Base-by-base conservation (phyloP, 176 grass and related monocot genomes). In the Coix lacrymajobi region DNA sequence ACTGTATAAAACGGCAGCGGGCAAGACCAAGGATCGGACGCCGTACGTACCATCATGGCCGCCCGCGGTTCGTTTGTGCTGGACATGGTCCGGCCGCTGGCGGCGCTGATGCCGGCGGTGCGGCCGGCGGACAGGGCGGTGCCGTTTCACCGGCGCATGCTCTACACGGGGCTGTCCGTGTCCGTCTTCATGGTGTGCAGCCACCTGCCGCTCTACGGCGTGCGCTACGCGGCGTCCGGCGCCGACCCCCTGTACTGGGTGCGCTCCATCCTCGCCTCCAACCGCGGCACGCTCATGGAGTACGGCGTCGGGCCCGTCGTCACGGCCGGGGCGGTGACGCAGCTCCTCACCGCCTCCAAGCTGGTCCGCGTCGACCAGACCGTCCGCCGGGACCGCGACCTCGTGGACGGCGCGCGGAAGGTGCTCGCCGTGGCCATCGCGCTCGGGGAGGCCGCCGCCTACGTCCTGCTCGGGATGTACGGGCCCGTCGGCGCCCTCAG, bases 201-300 rank as follows among this genome's bases (percentile, higher is more conserved):
- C 74, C 32, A 77, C 51, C 22, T 77, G 20, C 74, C 74, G 32
- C 74, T 77, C 32, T 77, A 77, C 20, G 52, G 74, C 32, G 46
- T 77, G 6, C 49, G 32, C 74, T 77, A 74, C 71, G 25, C 51
- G 11, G 51, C 49, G 32, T 14, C 73, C 52, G 74, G 74, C 20
- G 10, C 33, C 22, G 74, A 77, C 32, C 74, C 73, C 20, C 1
- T 77, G 33, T 39, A 40, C 76, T 62, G 25, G 57, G 16, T 45
- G 76, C 76, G 37, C 38, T 28, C 36, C 57, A 31, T 78, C 38
- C 57, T 78, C 2, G 75, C 75, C n/a, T 80, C 78, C 78, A 68
- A 36, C 78, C 78, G 63, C 19, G 63, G 63, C 63, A 68, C 78
- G 3, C 78, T 80, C 44, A 80, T 80, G 78, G 78, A 69, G 45